Conservation (phyloP, 2,329 filamentous ascomycete species). For the Dryadomyces quercus-mongolicae region DNA sequence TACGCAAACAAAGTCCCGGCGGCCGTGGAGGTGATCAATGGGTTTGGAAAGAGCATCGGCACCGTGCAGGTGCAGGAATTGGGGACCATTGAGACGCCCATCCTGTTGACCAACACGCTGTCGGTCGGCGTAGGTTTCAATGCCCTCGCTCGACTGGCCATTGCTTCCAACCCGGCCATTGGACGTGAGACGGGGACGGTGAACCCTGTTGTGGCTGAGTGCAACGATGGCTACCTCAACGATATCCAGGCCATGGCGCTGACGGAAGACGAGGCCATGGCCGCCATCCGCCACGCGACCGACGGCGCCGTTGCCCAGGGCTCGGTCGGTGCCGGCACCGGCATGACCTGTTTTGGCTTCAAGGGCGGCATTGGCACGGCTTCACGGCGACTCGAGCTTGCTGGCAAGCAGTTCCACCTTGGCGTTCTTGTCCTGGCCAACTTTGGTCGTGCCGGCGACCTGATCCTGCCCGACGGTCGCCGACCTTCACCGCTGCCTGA, state of each 20-base stretch:
- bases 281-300: slow-evolving; percentile 38
- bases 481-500: slow-evolving; percentile 22
- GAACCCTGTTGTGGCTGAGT: slow-evolving; percentile 18
- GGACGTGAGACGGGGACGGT: slow-evolving; percentile 16
- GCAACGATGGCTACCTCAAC: slow-evolving; percentile 48
- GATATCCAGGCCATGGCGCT: slow-evolving; percentile 44
- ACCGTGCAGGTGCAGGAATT: slow-evolving; percentile 50
- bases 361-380: slow-evolving; percentile 55
- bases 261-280: slow-evolving; percentile 37
- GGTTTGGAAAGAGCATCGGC: slow-evolving; percentile 50
- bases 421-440: slow-evolving; percentile 54
- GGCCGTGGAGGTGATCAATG: slow-evolving; percentile 31
- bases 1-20: slow-evolving; percentile 42
- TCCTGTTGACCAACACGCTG: slow-evolving; percentile 47
- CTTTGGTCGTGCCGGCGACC: slow-evolving; percentile 44
- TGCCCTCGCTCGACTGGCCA: slow-evolving; percentile 20
- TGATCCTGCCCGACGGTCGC: slow-evolving; percentile 35
- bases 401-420: slow-evolving; percentile 34
- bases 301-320: slow-evolving; percentile 45
- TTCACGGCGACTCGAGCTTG: slow-evolving; percentile 24
- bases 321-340: slow-evolving; percentile 53
- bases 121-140: slow-evolving; percentile 40
- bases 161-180: background rate
- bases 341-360: slow-evolving; percentile 54
- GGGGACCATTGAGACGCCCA: slow-evolving; percentile 44